Evolutionary conservation across 2,329 filamentous ascomycete species (phyloP).

Genomic region (Pseudopithomyces maydicus): DNA sequence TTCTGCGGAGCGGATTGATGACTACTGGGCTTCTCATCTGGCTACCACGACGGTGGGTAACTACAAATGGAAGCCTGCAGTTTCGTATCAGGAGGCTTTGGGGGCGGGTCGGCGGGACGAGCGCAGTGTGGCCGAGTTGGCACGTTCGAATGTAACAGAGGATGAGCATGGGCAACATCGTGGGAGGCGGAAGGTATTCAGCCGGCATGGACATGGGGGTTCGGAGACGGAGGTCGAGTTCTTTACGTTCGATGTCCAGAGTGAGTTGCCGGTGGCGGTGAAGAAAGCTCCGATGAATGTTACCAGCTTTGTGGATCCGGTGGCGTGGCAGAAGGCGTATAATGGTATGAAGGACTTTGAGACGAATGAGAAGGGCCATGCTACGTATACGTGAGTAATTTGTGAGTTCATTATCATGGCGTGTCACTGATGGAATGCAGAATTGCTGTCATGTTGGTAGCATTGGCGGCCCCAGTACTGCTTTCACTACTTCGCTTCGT

Average conservation of each 20-base stretch:
- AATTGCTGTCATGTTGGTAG: conserved; percentile 13
- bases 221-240: not conserved
- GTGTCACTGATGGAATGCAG: not conserved
- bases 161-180: not conserved
- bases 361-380: conserved; percentile 15
- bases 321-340: conserved; percentile 13
- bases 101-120: not conserved
- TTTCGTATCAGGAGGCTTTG: conserved; percentile 12
- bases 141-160: too few species aligned
- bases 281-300: conserved; percentile 6
- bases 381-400: conserved; percentile 7
- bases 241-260: conserved; percentile 2
- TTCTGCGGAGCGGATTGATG: conserved; percentile 13
- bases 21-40: conserved; percentile 21
- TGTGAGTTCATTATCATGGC: not conserved
- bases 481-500: conserved; percentile 11
- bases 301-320: conserved; percentile 10
- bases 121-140: too few species aligned
- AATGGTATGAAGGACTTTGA: conserved; percentile 16
- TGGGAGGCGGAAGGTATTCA: not conserved
- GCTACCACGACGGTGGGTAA: conserved; percentile 13
- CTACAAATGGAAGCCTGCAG: conserved; percentile 9
- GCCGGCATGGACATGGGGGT: not conserved
- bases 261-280: conserved; percentile 1
- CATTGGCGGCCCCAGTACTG: conserved; percentile 13